These are phyloP conservation scores for Leptodermis oblonga DNA, from an alignment of 257 asterid genomes.

Conservation along the genomic window DNA sequence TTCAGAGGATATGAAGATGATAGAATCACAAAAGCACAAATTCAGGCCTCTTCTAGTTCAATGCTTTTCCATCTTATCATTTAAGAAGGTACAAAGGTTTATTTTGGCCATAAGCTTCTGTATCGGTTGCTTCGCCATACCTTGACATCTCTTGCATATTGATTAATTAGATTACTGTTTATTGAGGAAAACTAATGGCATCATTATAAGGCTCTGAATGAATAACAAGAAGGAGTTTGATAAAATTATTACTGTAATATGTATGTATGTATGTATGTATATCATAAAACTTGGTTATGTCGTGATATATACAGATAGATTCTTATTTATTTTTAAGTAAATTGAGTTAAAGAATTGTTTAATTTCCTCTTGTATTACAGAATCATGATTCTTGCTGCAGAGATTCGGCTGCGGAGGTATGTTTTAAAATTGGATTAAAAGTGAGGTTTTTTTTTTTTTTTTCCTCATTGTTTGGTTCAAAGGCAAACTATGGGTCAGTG, in stretches of 20 bases:
- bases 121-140: not conserved
- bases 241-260: not conserved
- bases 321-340: not conserved
- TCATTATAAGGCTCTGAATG: not conserved
- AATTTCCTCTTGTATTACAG: slow-evolving; percentile 37
- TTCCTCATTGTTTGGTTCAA: too few relatives aligned
- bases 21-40: slow-evolving; percentile 65
- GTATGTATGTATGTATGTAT: not conserved
- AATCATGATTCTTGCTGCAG: slow-evolving; percentile 62
- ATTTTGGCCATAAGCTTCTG: not conserved
- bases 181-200: not conserved
- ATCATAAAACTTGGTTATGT: not conserved
- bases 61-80: slow-evolving; percentile 54
- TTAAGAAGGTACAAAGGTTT: slow-evolving; percentile 44
- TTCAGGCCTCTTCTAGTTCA: slow-evolving; percentile 73
- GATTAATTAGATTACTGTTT: not conserved
- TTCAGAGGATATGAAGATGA: slow-evolving; percentile 42
- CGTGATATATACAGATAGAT: not conserved
- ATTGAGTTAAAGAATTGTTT: not conserved
- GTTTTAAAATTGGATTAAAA: not conserved
- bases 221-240: not conserved
- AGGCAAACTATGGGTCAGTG: not conserved
- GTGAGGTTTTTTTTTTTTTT: too few relatives aligned
- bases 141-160: not conserved
- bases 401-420: slow-evolving; percentile 74